Evolutionary conservation across 306 rosid genomes (phyloP).

Genomic region (Acacia acuminata): DNA sequence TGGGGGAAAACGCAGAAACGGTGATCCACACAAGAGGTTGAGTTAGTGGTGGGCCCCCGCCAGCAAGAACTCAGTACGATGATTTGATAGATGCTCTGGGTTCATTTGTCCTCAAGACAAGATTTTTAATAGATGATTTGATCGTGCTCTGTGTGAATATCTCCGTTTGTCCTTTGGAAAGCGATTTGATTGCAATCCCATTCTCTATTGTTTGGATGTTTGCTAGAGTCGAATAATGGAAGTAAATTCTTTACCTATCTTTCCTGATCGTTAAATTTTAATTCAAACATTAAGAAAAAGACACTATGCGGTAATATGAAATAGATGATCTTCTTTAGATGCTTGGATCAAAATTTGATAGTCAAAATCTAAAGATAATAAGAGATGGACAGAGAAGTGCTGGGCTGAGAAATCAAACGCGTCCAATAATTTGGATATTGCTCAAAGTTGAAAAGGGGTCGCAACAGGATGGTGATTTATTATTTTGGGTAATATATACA

Average conservation of each 20-base stretch:
- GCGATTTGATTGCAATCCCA: conserved; percentile 38
- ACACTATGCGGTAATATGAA: no score
- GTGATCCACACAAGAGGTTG: neutral
- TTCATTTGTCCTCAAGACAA: neutral
- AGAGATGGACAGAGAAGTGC: no score
- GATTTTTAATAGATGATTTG: neutral
- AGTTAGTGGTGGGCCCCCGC: conserved; percentile 55
- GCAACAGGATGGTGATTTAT: neutral
- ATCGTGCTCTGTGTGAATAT: neutral
- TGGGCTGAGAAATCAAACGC: no score
- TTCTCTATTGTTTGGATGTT: neutral
- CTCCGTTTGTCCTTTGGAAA: conserved; percentile 5
- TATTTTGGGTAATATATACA: neutral
- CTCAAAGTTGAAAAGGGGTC: neutral
- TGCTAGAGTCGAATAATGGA: neutral
- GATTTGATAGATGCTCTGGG: neutral
- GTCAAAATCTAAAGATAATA: no score
- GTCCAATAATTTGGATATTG: no score
- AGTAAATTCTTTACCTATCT: no score
- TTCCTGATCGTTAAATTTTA: no score
- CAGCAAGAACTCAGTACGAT: conserved; percentile 24
- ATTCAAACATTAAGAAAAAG: no score
- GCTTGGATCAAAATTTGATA: no score
- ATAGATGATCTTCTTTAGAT: no score
- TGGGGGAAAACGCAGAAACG: neutral